phyloP scores from a whole-genome alignment of 139 green algal genomes.

The Nannochloris sp. region DNA sequence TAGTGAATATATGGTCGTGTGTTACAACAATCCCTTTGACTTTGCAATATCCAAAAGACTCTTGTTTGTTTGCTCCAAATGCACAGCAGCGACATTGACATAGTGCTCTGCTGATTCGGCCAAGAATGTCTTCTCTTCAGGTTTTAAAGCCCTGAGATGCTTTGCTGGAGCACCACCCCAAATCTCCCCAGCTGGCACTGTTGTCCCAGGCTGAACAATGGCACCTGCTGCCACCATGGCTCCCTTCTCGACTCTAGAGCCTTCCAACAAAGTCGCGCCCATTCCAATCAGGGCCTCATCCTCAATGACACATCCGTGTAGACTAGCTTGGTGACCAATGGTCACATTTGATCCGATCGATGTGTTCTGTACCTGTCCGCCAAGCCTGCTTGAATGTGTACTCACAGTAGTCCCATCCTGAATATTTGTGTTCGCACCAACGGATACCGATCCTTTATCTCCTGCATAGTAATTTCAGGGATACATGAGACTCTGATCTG shows the following conservation, averaged over 20 bases:
- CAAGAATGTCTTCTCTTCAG: constrained; percentile 74
- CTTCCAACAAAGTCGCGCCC: constrained; percentile 77
- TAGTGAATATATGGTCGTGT: too few species aligned
- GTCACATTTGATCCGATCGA: constrained; percentile 84
- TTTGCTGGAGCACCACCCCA: constrained; percentile 67
- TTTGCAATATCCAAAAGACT: constrained; percentile 20
- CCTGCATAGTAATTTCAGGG: constrained; percentile 34
- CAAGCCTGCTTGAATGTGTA: constrained; percentile 13
- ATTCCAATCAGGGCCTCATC: constrained; percentile 90
- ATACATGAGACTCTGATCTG: constrained; percentile 3
- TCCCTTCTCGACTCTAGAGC: constrained; percentile 51
- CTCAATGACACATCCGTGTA: constrained; percentile 83
- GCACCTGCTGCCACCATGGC: constrained; percentile 84
- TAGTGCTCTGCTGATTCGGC: constrained; percentile 49
- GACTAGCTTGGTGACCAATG: constrained; percentile 63
- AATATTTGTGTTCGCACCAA: constrained; percentile 85
- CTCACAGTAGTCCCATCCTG: constrained; percentile 84
- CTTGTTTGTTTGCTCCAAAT: constrained; percentile 19
- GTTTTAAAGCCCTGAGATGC: constrained; percentile 74
- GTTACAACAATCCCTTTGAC: constrained; percentile 17
- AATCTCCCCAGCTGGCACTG: constrained; percentile 62
- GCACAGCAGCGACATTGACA: constrained; percentile 32
- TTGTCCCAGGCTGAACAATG: constrained; percentile 62
- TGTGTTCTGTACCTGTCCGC: constrained; percentile 23
- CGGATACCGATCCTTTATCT: constrained; percentile 69